Evolutionary conservation across 2,329 filamentous ascomycete species (phyloP), one percentile per base, ranked within the genome.

Genomic region (Hypomyces perniciosus): DNA sequence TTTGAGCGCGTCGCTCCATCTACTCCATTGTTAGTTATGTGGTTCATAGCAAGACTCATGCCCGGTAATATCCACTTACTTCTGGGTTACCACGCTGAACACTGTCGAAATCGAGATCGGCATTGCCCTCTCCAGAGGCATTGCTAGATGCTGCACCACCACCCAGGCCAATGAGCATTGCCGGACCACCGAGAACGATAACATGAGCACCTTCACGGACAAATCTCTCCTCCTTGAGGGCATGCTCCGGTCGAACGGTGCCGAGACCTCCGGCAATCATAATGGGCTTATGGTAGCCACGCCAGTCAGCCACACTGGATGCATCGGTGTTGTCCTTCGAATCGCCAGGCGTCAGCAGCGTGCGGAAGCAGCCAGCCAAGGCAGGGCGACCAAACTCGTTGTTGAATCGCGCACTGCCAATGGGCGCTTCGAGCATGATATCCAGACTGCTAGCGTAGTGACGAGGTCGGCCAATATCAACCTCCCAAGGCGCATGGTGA

Each of bases 211-310:
- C 92, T 46, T 90, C 81, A 47, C 85, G 84, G 13, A 99, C 93
- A 55, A 88, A 77, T 9, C 80, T 77, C 7, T 85, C 81, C 55
- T 88, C 80, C 72, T 99, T 99, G 53, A 96, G 77, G 3, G 93
- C 92, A 64, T 96, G 88, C 61, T 92, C 85, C 10, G 93, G 92
- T 52, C 93, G 77, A 30, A 97, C 92, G 5, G 88, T 96, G 44
- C 93, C 93, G 34, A 97, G 83, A 65, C 93, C 93, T 64, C 93
- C 93, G 55, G 93, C 93, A 71, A 99, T 90, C 89, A 96, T 95
- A 68, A 96, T 96, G 8, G 93, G 93, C 74, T 99, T 99, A 72
- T 97, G 93, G 67, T 95, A 99, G 27, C 93, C 93, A 59, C 92
- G 81, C 63, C 89, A 80, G 4, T 67, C 66, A 44, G 76, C 72